Percentiles rank a stretch among this genome's conserved stretches.
Evolutionary conservation across 441 rosid genomes (phyloP).

Genomic region (Croton setiger): DNA sequence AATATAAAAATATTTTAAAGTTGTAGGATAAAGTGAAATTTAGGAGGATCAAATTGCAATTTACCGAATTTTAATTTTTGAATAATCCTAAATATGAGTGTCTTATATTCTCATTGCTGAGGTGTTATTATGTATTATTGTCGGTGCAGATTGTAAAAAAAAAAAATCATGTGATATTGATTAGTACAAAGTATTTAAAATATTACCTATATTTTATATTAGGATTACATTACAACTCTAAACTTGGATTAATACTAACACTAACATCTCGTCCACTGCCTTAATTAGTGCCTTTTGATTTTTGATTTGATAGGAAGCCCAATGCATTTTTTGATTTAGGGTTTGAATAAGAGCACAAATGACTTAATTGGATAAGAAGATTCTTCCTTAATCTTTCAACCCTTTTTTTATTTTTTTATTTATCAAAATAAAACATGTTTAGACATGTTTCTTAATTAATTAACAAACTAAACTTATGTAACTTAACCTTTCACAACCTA

Average conservation of each 20-base stretch:
- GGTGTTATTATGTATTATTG: too few species aligned
- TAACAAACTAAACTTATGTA: background rate
- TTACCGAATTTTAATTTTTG: too few species aligned
- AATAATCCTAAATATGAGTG: too few species aligned
- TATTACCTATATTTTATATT: too few species aligned
- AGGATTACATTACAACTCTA: background rate
- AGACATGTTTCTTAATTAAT: background rate
- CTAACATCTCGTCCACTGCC: background rate
- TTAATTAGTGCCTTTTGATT: background rate
- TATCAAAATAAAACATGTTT: background rate
- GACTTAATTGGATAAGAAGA: background rate
- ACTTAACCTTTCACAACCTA: too few species aligned
- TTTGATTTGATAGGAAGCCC: slow-evolving; percentile 1
- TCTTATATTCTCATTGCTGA: too few species aligned
- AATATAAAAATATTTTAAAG: too few species aligned
- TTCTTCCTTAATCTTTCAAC: background rate
- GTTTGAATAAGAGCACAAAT: slow-evolving; percentile 22
- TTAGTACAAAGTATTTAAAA: too few species aligned
- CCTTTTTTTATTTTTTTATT: background rate
- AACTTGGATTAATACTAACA: background rate
- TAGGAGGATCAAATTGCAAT: too few species aligned
- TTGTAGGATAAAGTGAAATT: too few species aligned
- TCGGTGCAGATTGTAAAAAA: too few species aligned
- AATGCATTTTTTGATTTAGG: slow-evolving; percentile 7
- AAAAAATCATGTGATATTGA: too few species aligned